Percentiles rank a stretch among this genome's conserved stretches.
Conservation (phyloP, 768 basidiomycete species). For the Tricholoma sp. region DNA sequence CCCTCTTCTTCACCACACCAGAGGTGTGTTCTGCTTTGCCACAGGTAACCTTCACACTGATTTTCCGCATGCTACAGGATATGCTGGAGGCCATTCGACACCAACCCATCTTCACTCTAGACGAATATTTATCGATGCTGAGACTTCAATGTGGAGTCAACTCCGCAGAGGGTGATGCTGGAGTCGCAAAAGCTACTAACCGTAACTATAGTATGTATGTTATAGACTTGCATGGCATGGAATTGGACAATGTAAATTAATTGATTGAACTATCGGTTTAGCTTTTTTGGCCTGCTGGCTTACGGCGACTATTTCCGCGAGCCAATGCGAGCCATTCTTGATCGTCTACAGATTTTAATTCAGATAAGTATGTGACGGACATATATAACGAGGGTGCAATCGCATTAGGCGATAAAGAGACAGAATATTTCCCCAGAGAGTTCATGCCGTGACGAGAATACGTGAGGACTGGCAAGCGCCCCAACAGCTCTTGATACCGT, state of each 20-base stretch:
- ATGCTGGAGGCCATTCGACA: slow-evolving; percentile 70
- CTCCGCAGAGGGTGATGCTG: slow-evolving; percentile 46
- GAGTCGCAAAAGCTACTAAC: slow-evolving; percentile 49
- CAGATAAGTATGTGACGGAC: slow-evolving; percentile 20
- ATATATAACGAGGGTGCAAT: slow-evolving; percentile 18
- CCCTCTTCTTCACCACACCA: slow-evolving; percentile 69
- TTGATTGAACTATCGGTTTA: neutral
- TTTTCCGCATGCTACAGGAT: slow-evolving; percentile 38
- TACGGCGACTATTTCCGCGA: neutral
- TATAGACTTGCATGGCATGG: slow-evolving; percentile 84
- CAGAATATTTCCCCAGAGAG: slow-evolving; percentile 19
- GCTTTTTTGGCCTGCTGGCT: neutral
- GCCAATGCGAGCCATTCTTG: slow-evolving; percentile 30
- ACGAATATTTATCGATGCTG: slow-evolving; percentile 90
- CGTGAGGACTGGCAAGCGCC: slow-evolving; percentile 51
- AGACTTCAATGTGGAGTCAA: slow-evolving; percentile 86
- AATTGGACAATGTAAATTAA: slow-evolving; percentile 40
- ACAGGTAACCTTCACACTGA: neutral
- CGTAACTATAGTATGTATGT: slow-evolving; percentile 82
- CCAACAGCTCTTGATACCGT: slow-evolving; percentile 57
- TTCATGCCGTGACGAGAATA: slow-evolving; percentile 17
- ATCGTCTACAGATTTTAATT: slow-evolving; percentile 22
- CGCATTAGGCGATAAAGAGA: slow-evolving; percentile 28
- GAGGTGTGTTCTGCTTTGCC: slow-evolving; percentile 47
- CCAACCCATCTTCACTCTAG: slow-evolving; percentile 71